A percentile compares a stretch with the other conserved stretches of the same genome.
phyloP scores from a whole-genome alignment of 345 rosid species.

The Luvunga scandens region DNA sequence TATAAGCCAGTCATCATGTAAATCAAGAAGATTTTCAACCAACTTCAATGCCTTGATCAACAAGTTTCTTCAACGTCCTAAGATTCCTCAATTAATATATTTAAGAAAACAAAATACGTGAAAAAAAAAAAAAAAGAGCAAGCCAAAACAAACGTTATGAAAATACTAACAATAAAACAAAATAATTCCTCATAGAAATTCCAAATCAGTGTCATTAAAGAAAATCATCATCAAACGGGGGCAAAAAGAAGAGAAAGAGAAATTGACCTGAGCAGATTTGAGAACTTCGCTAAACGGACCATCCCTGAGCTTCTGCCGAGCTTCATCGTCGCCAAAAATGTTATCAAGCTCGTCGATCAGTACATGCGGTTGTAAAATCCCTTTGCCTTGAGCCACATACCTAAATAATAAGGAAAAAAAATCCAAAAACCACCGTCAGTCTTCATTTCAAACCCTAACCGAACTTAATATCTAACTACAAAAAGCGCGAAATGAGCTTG shows the following conservation, averaged over 20 bases:
- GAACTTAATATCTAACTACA: neutral
- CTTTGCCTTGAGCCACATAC: conserved; percentile 92
- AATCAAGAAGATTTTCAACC: neutral
- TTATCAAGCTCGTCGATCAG: conserved; percentile 81
- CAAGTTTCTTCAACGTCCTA: neutral
- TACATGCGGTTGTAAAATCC: conserved; percentile 83
- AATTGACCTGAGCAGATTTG: conserved; percentile 64
- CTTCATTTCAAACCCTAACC: conserved; percentile 2
- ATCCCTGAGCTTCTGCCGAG: conserved; percentile 40
- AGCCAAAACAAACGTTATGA: neutral
- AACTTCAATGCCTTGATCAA: neutral
- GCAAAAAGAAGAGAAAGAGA: neutral
- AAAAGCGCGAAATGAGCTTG: neutral
- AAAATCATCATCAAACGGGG: neutral
- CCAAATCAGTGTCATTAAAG: neutral
- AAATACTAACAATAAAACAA: neutral
- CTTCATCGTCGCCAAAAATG: conserved; percentile 51
- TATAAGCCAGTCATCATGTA: neutral
- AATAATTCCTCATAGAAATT: neutral
- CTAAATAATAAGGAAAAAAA: conserved; percentile 28
- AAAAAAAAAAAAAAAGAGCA: neutral
- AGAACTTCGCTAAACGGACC: conserved; percentile 80
- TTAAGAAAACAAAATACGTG: neutral
- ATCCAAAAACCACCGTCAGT: conserved; percentile 8
- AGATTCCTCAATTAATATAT: neutral